These are phyloP conservation scores for Calonectria henricotiae DNA, from an alignment of 2,329 filamentous ascomycete genomes.

Conservation along the genomic window DNA sequence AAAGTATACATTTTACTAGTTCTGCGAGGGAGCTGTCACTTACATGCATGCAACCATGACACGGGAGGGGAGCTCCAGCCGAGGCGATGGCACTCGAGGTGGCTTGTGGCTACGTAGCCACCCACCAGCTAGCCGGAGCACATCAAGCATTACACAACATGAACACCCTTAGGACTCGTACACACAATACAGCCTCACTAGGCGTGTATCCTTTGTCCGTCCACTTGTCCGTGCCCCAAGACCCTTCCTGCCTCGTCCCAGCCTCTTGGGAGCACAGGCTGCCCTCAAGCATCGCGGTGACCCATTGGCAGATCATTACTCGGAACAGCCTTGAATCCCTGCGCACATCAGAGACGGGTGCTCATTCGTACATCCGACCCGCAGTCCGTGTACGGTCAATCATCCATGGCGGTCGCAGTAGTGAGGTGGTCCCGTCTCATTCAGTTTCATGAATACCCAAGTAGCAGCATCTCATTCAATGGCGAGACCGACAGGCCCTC, in stretches of 20 bases:
- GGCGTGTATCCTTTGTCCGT: not conserved
- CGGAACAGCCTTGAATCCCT: slow-evolving; percentile 12
- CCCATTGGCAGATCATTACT: slow-evolving; percentile 30
- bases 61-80: slow-evolving; percentile 27
- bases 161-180: not conserved
- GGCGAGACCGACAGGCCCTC: too few species aligned
- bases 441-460: not conserved
- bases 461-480: not conserved
- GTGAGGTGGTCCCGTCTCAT: not conserved
- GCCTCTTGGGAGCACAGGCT: slow-evolving; percentile 40
- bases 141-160: slow-evolving; percentile 17
- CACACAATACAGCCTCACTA: slow-evolving; percentile 1
- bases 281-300: slow-evolving; percentile 24
- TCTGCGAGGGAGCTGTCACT: slow-evolving; percentile 51
- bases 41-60: slow-evolving; percentile 28
- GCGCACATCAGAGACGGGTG: slow-evolving; percentile 30
- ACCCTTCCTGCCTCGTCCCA: slow-evolving; percentile 24
- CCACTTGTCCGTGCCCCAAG: slow-evolving; percentile 4
- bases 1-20: slow-evolving; percentile 9
- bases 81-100: slow-evolving; percentile 13
- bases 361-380: slow-evolving; percentile 35
- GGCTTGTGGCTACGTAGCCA: slow-evolving; percentile 16
- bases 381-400: slow-evolving; percentile 31
- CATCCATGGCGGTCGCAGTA: slow-evolving; percentile 12
- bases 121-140: slow-evolving; percentile 12